Evolutionary conservation across 2,329 filamentous ascomycete species (phyloP).

Genomic region (Calonectria hawksworthii): DNA sequence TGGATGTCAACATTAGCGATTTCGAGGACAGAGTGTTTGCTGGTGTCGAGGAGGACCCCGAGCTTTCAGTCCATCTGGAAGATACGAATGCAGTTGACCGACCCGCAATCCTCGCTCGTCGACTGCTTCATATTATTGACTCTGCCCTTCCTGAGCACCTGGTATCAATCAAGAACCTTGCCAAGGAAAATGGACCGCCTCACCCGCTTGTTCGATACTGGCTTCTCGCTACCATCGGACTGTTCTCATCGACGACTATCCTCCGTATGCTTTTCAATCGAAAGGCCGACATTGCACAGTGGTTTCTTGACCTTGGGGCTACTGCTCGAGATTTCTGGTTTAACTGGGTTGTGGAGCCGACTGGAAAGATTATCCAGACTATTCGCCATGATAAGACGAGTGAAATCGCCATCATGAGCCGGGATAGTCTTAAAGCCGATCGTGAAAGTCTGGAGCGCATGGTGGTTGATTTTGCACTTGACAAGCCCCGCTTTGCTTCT

Average conservation of each 20-base stretch:
- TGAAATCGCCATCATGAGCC: slow-evolving; percentile 97
- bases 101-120: slow-evolving; percentile 73
- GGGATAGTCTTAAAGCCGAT: slow-evolving; percentile 90
- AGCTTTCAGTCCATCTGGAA: slow-evolving; percentile 67
- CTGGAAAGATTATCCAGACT: slow-evolving; percentile 86
- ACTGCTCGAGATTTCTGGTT: slow-evolving; percentile 92
- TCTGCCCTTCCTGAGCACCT: slow-evolving; percentile 78
- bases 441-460: slow-evolving; percentile 94
- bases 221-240: slow-evolving; percentile 79
- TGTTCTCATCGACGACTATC: slow-evolving; percentile 90
- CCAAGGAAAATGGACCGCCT: slow-evolving; percentile 80
- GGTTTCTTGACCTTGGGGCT: slow-evolving; percentile 82
- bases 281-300: slow-evolving; percentile 81
- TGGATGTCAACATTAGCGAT: slow-evolving; percentile 73
- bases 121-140: slow-evolving; percentile 78
- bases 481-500: slow-evolving; percentile 77
- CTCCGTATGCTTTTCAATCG: slow-evolving; percentile 82
- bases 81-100: slow-evolving; percentile 60
- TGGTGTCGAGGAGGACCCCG: slow-evolving; percentile 72
- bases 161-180: slow-evolving; percentile 66
- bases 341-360: slow-evolving; percentile 95
- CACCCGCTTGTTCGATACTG: slow-evolving; percentile 86
- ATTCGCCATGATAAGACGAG: slow-evolving; percentile 94
- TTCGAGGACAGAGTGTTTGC: slow-evolving; percentile 77
- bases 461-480: slow-evolving; percentile 95